Evolutionary conservation across 208 protist genomes (phyloP).

Genomic region (Endotrypanum monterogeii): DNA sequence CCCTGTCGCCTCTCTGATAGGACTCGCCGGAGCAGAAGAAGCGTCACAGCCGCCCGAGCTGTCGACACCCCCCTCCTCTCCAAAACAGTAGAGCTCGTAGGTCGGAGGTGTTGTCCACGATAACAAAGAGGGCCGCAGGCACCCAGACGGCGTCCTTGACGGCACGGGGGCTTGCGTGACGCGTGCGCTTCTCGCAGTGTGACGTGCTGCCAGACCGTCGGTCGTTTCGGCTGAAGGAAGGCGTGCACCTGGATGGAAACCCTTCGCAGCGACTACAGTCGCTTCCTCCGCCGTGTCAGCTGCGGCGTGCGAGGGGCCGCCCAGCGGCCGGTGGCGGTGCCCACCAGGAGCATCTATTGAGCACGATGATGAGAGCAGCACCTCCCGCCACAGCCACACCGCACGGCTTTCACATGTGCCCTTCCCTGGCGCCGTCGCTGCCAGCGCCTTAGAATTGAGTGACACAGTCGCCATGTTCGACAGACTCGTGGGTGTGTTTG

Average conservation of each 20-base stretch:
- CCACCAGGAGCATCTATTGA: not conserved
- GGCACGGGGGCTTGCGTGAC: not conserved
- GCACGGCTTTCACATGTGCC: constrained; percentile 5
- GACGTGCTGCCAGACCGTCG: not conserved
- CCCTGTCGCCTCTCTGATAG: not conserved
- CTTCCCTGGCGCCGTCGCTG: not conserved
- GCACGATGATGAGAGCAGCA: not conserved
- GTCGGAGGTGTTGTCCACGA: constrained; percentile 18
- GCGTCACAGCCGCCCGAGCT: not conserved
- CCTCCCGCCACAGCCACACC: constrained; percentile 10
- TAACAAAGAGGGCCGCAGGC: not conserved
- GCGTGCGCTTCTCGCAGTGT: not conserved
- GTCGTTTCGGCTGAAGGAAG: not conserved
- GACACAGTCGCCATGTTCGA: not conserved
- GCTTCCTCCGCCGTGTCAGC: not conserved
- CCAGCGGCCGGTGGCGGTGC: not conserved
- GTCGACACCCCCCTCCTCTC: not conserved
- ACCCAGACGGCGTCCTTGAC: not conserved
- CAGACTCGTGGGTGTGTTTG: not conserved
- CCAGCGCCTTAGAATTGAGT: not conserved
- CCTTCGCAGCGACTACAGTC: not conserved
- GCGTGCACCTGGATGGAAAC: not conserved
- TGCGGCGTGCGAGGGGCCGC: not conserved
- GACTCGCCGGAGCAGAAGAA: not conserved
- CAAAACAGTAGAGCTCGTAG: constrained; percentile 25